A percentile compares a stretch with the other conserved stretches of the same genome.
These are phyloP conservation scores for Barbatosphaeria neglecta DNA, from an alignment of 495 filamentous ascomycete species.

Conservation along the genomic window DNA sequence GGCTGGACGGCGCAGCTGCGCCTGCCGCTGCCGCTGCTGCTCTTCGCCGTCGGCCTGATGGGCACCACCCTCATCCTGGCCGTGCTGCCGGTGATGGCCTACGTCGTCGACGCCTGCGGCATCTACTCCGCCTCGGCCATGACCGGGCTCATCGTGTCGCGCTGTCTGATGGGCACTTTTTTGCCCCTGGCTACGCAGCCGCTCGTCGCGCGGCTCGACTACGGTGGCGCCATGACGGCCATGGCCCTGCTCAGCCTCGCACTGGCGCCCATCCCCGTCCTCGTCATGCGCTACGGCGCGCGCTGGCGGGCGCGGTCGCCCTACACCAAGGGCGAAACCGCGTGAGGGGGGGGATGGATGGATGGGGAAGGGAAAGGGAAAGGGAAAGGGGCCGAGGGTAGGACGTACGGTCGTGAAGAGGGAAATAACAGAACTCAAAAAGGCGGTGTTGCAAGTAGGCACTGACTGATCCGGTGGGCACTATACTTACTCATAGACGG, in stretches of 20 bases:
- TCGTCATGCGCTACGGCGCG: constrained; percentile 37
- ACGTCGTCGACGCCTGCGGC: constrained; percentile 47
- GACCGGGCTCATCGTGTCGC: constrained; percentile 41
- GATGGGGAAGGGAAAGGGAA: not conserved
- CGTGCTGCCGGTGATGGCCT: constrained; percentile 38
- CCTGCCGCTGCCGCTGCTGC: constrained; percentile 25
- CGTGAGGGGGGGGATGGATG: not conserved
- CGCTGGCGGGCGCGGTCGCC: constrained; percentile 37
- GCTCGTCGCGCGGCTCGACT: constrained; percentile 31
- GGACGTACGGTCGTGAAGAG: no score
- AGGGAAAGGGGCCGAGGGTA: no score
- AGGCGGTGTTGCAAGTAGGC: no score
- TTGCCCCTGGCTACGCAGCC: constrained; percentile 37
- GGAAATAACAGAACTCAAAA: no score
- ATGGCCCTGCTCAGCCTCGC: constrained; percentile 23
- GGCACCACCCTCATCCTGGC: constrained; percentile 30
- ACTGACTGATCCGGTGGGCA: no score
- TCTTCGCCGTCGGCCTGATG: constrained; percentile 24
- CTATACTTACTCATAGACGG: no score
- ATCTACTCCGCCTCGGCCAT: constrained; percentile 44
- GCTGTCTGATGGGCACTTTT: constrained; percentile 43
- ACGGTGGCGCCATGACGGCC: constrained; percentile 37
- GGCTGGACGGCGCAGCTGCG: constrained; percentile 34
- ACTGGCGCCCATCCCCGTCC: constrained; percentile 38
- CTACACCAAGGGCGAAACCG: constrained; percentile 23